phyloP scores from a whole-genome alignment of 1,284 basidiomycete genomes.

The Exsudoporus floridanus region DNA sequence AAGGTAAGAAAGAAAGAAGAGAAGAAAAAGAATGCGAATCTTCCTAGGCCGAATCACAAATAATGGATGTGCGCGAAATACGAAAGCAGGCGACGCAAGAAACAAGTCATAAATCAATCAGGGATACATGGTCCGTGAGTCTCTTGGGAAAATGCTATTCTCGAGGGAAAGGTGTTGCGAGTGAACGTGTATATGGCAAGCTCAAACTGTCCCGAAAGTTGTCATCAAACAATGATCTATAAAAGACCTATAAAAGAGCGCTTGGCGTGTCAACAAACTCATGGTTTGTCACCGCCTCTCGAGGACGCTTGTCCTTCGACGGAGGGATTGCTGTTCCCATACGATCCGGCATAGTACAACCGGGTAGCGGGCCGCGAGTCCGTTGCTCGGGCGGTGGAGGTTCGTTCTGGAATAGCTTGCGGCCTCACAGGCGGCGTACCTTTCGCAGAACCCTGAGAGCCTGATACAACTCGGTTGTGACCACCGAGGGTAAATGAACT shows the following conservation, averaged over 20 bases:
- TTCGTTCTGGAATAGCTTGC: conserved; percentile 21
- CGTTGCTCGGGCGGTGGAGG: conserved; percentile 14
- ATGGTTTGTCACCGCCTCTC: conserved; percentile 28
- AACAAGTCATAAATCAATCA: conserved; percentile 36
- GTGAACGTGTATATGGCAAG: conserved; percentile 11
- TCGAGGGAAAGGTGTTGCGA: conserved; percentile 1
- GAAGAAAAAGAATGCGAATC: background rate
- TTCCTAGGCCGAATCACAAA: conserved; percentile 13
- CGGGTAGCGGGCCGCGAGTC: conserved; percentile 23
- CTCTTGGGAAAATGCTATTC: conserved; percentile 11
- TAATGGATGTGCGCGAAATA: conserved; percentile 13
- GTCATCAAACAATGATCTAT: conserved; percentile 8
- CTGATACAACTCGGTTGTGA: conserved; percentile 21
- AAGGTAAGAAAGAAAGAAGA: background rate
- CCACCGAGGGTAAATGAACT: conserved; percentile 24
- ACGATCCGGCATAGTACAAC: conserved; percentile 26
- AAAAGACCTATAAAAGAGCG: conserved; percentile 1
- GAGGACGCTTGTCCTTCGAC: conserved; percentile 16
- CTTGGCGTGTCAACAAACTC: conserved; percentile 9
- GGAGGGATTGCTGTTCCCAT: conserved; percentile 13
- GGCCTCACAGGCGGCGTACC: conserved; percentile 20
- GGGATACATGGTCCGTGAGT: conserved; percentile 25
- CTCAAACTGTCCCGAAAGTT: conserved; percentile 23
- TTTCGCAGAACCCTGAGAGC: conserved; percentile 20
- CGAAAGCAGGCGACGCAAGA: conserved; percentile 28